Base-by-base conservation (phyloP, 345 rosid genomes). In the Acer negundo region DNA sequence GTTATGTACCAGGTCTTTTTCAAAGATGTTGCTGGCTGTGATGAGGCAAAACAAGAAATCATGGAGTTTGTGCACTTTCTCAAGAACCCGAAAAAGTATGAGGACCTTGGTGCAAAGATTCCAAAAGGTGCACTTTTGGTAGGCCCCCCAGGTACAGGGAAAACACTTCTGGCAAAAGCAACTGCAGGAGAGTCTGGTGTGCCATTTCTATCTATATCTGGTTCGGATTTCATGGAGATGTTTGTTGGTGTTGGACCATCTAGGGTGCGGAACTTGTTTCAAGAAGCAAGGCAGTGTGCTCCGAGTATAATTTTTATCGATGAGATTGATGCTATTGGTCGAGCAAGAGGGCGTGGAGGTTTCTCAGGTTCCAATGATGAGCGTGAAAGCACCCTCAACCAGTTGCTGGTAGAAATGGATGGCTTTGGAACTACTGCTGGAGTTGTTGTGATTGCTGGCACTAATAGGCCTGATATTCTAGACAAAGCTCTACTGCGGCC, bases 191-290 rank as follows among this genome's bases (percentile, higher is more conserved):
- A 94, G 83, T 96, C 97, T 0, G 97, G 82, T 47, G 99, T 96
- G 63, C 99, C 97, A 7, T 96, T 96, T 72, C 83, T 96, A 11
- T 94, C 99, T 3, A 96, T 94, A 49, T 91, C 97, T 7, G 99
- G 98, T 70, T 96, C 99, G 10, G 99, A 96, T 87, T 96, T 96
- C 84, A 90, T 92, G 95, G 99, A 96, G 89, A 91, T 96, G 98
- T 96, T 96, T 86, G 99, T 96, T 70, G 99, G 98, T 63, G 98
- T 96, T 80, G 99, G 99, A 73, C 99, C 98, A 12, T 94, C 99
- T 3, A 91, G 98, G 82, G 99, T 96, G 49, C 90, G 99, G 80
- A 87, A 86, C 80, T 90, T 96, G 88, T 96, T 96, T 84, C 97
- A 92, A 79, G 99, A 96, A 78, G 98, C 99, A 46, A 91, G 99